Conservation (phyloP, 1,284 basidiomycete genomes). For the Melampsora americana region DNA sequence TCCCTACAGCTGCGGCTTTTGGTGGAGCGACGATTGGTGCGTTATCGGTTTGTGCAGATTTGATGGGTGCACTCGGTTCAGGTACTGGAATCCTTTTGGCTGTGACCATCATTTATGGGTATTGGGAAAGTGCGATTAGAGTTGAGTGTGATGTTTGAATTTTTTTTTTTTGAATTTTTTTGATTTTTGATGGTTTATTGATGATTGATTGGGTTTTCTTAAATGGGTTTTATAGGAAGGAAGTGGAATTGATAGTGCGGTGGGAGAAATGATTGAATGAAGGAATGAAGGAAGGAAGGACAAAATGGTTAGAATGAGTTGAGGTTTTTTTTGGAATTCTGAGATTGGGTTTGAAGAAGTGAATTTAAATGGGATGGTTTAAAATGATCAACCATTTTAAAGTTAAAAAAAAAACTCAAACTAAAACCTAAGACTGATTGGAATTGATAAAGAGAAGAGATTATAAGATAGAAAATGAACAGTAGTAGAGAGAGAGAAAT, state of each 20-base stretch:
- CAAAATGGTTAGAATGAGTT: no score
- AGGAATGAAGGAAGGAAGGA: neutral
- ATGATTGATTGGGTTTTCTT: neutral
- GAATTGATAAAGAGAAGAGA: no score
- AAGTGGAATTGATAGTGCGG: constrained; percentile 42
- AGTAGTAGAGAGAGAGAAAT: no score
- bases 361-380: no score
- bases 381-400: no score
- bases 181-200: no score
- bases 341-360: no score
- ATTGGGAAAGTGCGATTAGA: constrained; percentile 55
- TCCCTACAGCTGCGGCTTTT: constrained; percentile 94
- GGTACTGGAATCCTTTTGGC: constrained; percentile 98
- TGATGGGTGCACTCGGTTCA: constrained; percentile 91
- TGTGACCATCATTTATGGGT: constrained; percentile 94
- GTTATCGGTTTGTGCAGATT: constrained; percentile 88
- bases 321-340: no score
- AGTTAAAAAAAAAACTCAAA: no score
- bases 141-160: neutral
- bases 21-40: constrained; percentile 93
- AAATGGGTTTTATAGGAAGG: constrained; percentile 22
- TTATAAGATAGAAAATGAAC: no score
- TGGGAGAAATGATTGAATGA: constrained; percentile 32
- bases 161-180: neutral
- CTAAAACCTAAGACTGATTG: no score